phyloP scores from a whole-genome alignment of 345 rosid genomes.

The Gynandropsis gynandra region DNA sequence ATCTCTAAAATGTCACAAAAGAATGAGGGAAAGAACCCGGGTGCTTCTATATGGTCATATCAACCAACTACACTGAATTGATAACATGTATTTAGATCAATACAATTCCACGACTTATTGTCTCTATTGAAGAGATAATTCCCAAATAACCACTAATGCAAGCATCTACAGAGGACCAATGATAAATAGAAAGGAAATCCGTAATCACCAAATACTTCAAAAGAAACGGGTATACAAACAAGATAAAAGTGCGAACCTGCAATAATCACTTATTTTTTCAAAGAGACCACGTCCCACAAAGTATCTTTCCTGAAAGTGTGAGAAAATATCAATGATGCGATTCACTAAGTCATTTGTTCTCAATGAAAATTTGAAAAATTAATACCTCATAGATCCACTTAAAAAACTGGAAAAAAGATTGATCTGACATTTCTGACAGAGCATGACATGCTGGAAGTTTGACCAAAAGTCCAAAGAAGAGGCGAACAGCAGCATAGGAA shows the following conservation, averaged over 20 bases:
- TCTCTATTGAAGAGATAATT: constrained; percentile 4
- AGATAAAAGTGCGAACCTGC: constrained; percentile 48
- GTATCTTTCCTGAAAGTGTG: constrained; percentile 76
- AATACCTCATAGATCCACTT: constrained; percentile 98
- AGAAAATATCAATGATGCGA: constrained; percentile 12
- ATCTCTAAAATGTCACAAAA: too few relatives aligned
- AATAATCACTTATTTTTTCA: constrained; percentile 78
- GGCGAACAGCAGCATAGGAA: constrained; percentile 71
- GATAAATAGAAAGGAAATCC: constrained; percentile 8
- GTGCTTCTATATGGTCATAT: constrained; percentile 3
- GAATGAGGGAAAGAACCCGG: too few relatives aligned
- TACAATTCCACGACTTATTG: neutral
- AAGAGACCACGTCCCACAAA: constrained; percentile 95
- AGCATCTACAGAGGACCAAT: neutral
- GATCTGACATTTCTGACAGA: constrained; percentile 84
- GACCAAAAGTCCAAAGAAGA: constrained; percentile 54
- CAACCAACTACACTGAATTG: constrained; percentile 5
- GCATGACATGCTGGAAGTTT: constrained; percentile 81
- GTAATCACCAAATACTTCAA: constrained; percentile 4
- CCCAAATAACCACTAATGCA: constrained; percentile 15
- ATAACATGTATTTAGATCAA: neutral
- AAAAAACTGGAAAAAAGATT: constrained; percentile 90
- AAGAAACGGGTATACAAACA: constrained; percentile 8
- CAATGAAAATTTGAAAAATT: constrained; percentile 13
- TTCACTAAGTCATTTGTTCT: constrained; percentile 12